A percentile compares a stretch with the other conserved stretches of the same genome.
These are phyloP conservation scores for Cordyceps cateniannulata DNA, from an alignment of 2,329 filamentous ascomycete genomes.

Conservation along the genomic window DNA sequence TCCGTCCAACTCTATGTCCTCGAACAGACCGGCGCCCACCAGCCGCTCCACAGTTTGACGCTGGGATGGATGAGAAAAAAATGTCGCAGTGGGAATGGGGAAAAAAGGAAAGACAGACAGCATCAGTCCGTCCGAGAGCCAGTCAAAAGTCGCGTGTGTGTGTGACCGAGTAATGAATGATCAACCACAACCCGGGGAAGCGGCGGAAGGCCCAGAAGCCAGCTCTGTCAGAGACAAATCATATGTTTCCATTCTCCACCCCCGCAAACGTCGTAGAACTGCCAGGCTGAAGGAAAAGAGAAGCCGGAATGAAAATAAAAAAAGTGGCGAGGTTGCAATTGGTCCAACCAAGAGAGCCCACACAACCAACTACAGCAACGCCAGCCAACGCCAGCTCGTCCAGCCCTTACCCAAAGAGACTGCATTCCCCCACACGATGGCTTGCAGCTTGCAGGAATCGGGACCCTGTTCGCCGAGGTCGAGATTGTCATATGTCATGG, in stretches of 20 bases:
- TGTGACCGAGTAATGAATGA: neutral
- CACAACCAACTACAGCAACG: no score
- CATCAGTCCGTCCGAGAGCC: neutral
- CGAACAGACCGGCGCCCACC: neutral
- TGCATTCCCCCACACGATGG: neutral
- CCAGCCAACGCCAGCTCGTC: neutral
- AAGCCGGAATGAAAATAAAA: neutral
- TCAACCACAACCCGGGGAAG: neutral
- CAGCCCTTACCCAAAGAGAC: neutral
- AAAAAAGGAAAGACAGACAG: neutral
- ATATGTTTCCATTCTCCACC: neutral
- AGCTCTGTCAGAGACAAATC: neutral
- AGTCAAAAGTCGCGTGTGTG: no score
- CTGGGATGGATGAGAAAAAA: no score
- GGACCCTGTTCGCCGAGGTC: neutral
- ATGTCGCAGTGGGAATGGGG: neutral
- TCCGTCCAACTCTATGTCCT: neutral
- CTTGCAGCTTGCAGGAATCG: neutral
- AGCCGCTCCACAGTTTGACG: no score
- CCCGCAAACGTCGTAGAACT: neutral
- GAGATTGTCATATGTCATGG: neutral
- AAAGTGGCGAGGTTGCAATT: neutral
- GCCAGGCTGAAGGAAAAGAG: neutral
- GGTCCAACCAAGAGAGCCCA: neutral
- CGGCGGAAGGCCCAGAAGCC: neutral